These are phyloP conservation scores for Forsythia suspensa DNA, from an alignment of 257 asterid species.

Conservation along the genomic window DNA sequence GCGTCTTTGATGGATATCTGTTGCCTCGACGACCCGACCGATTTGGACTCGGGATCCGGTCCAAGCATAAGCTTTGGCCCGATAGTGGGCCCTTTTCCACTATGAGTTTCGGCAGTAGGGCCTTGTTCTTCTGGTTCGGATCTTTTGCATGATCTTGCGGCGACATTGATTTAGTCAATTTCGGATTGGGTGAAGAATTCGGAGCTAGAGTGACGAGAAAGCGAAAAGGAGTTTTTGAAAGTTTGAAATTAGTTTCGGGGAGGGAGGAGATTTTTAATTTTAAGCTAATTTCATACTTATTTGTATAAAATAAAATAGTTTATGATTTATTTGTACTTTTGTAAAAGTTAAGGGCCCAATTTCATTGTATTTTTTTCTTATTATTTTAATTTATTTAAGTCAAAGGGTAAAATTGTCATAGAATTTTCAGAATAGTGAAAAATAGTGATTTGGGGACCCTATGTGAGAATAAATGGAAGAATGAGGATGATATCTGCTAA, in stretches of 20 bases:
- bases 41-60: constrained; percentile 46
- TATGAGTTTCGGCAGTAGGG: constrained; percentile 41
- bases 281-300: too few species aligned
- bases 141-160: neutral
- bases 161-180: neutral
- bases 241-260: neutral
- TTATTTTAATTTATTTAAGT: too few species aligned
- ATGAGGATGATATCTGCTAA: too few species aligned
- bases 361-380: too few species aligned
- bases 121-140: constrained; percentile 29
- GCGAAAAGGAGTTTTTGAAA: neutral
- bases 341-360: too few species aligned
- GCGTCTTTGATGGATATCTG: constrained; percentile 59
- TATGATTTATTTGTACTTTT: too few species aligned
- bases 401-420: too few species aligned
- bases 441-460: too few species aligned
- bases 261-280: neutral
- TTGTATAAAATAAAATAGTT: too few species aligned
- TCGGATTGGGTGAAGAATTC: neutral
- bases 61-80: constrained; percentile 44
- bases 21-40: constrained; percentile 69
- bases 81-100: constrained; percentile 63
- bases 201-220: neutral
- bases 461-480: too few species aligned
- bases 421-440: too few species aligned